Evolutionary conservation across 108 stramenopile species (phyloP).

Genomic region (Seminavis robusta): DNA sequence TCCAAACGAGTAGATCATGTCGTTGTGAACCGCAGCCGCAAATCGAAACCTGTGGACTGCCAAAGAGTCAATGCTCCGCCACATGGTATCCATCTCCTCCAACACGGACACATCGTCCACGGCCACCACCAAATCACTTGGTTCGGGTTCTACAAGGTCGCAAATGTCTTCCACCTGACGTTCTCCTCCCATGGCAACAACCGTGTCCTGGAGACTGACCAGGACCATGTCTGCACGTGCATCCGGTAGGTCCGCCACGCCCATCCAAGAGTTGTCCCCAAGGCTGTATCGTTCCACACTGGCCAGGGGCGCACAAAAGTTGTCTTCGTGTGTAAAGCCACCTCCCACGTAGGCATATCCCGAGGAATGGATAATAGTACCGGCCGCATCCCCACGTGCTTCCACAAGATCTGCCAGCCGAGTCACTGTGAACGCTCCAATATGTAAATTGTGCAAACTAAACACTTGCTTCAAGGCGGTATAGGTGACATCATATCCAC

Average conservation of each 20-base stretch:
- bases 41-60: slow-evolving; percentile 60
- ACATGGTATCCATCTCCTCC: slow-evolving; percentile 23
- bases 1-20: slow-evolving; percentile 60
- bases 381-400: slow-evolving; percentile 52
- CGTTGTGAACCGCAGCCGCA: slow-evolving; percentile 35
- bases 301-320: slow-evolving; percentile 38
- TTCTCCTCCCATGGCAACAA: slow-evolving; percentile 74
- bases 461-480: no score
- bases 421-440: no score
- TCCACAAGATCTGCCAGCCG: slow-evolving; percentile 18
- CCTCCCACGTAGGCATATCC: slow-evolving; percentile 42
- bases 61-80: slow-evolving; percentile 41
- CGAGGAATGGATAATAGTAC: slow-evolving; percentile 10
- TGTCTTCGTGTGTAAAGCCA: slow-evolving; percentile 53
- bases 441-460: no score
- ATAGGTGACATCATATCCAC: slow-evolving; percentile 57
- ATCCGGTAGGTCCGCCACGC: slow-evolving; percentile 20
- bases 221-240: slow-evolving; percentile 58
- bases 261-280: slow-evolving; percentile 29
- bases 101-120: slow-evolving; percentile 54
- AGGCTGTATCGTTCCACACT: slow-evolving; percentile 45
- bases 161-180: slow-evolving; percentile 33
- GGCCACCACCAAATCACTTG: slow-evolving; percentile 31
- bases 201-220: slow-evolving; percentile 36
- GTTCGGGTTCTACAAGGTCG: slow-evolving; percentile 18